Base-by-base conservation (phyloP, 805 yeast genomes). In the Pichia californica region DNA sequence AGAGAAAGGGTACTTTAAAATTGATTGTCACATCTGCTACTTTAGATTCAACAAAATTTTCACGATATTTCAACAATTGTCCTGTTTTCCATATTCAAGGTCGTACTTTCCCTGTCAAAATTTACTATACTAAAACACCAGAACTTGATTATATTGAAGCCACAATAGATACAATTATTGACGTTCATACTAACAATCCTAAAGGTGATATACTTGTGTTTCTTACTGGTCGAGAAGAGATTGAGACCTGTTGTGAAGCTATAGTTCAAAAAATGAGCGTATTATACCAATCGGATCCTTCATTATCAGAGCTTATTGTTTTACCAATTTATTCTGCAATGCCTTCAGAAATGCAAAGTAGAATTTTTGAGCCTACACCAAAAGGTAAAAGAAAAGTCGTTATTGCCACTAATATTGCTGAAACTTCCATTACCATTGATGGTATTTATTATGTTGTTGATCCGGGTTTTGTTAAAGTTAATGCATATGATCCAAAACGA, bases 321-420 rank as follows among this genome's bases (percentile, higher is more conserved):
- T 67, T 89, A 31, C 97, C 97, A 0, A 88, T 93, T 7, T 93
- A 89, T 62, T 86, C 98, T 7, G 84, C 94, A 1, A 69, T 91
- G 51, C 97, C 98, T 0, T 76, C 95, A 1, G 96, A 89, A 53
- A 76, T 85, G 69, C 99, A 93, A 62, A 75, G 88, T 23, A 74
- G 77, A 50, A 89, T 93, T 37, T 93, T 93, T 62, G 95, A 86
- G 54, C 87, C 94, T 1, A 82, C 97, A 0, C 96, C 96, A 0
- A 62, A 66, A 15, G 87, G 87, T 2, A 75, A 87, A 30, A 67
- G 99, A 41, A 93, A 93, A 59, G 95, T 89, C 4, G 87, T 93
- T 8, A 68, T 93, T 44, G 98, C 99, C 0, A 93, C 99, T 1
- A 91, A 91, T 55, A 93, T 91, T 52, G 99, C 98, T 0, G 99